Conservation (phyloP, 192 early-diverging fungal genomes). For the Backusella sp. region DNA sequence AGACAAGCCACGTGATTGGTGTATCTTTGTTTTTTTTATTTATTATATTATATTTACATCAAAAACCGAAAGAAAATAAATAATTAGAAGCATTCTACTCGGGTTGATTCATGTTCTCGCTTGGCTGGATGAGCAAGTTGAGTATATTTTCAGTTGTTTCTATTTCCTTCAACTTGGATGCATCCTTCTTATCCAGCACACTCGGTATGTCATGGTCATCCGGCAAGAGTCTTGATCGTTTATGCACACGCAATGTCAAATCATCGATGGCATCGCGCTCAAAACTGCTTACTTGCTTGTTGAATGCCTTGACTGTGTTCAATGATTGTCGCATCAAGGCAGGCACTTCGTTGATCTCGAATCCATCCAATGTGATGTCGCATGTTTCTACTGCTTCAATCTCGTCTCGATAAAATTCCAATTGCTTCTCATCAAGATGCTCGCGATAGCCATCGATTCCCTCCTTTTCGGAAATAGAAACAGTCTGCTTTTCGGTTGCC, state of each 20-base stretch:
- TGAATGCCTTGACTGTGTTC: not conserved
- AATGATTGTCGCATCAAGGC: not conserved
- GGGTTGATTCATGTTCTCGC: not conserved
- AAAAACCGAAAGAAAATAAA: not conserved
- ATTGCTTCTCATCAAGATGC: not conserved
- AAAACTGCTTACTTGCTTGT: not conserved
- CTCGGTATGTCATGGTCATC: not conserved
- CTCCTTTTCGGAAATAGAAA: not conserved
- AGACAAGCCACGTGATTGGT: not conserved
- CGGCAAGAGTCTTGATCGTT: not conserved
- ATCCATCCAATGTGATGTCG: not conserved
- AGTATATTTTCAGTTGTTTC: not conserved
- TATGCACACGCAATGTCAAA: not conserved
- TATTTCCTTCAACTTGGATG: not conserved
- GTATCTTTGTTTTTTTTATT: too few species aligned
- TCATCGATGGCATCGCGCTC: not conserved
- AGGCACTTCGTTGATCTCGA: not conserved
- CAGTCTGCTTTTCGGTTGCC: not conserved
- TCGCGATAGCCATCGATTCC: not conserved
- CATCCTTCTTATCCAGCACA: not conserved
- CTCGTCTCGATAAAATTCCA: not conserved
- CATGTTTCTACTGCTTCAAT: not conserved
- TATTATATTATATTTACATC: not conserved
- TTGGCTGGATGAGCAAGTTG: not conserved
- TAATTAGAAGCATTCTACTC: not conserved